Evolutionary conservation across 2,329 filamentous ascomycete species (phyloP), one percentile per base, ranked within the genome.

Genomic region (Colletotrichum endophyticum): DNA sequence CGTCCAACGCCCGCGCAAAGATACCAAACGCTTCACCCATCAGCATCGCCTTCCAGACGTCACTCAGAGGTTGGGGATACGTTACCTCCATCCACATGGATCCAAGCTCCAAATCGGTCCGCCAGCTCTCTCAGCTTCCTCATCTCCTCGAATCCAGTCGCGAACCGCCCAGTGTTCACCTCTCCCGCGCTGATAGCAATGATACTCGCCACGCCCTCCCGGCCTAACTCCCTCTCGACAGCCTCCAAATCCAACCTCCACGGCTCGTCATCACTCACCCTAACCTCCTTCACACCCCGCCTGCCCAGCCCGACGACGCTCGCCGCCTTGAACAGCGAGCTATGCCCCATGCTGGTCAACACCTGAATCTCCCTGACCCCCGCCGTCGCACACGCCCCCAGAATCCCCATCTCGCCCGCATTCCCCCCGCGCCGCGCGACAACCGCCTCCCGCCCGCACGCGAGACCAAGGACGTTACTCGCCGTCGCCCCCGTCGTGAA

Each of bases 91-190:
- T 98, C 96, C 9, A 96, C 93, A 83, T 99, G 96, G 53, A 98
- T 89, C 96, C 96, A 98, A 1, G 95, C 93, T 2, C 90, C 89
- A 79, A 96, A 92, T 78, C 88, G 87, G 79, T 97, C 93, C 59
- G 95, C 95, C 53, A 98, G 82, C 6, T 87, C 85, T 75, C 96
- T 90, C 49, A 98, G 84, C 72, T 87, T 87, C 71, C 84, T 83
- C 87, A 93, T 93, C 77, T 96, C 92, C 6, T 89, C 87, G 84
- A 78, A 36, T 89, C 94, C 32, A 25, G 85, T 79, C 6, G 95
- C 94, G 83, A 96, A 98, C 7, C 93, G 88, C 1, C 96, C 96
- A 0, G 96, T 98, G 80, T 99, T 98, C 32, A 98, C 95, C 85
- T 99, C 96, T 2, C 95, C 95, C 8, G 94, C 94, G 57, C 95